Evolutionary conservation across 2,329 filamentous ascomycete genomes (phyloP), one percentile per base, ranked within the genome.

Genomic region (Orbilia quercus): DNA sequence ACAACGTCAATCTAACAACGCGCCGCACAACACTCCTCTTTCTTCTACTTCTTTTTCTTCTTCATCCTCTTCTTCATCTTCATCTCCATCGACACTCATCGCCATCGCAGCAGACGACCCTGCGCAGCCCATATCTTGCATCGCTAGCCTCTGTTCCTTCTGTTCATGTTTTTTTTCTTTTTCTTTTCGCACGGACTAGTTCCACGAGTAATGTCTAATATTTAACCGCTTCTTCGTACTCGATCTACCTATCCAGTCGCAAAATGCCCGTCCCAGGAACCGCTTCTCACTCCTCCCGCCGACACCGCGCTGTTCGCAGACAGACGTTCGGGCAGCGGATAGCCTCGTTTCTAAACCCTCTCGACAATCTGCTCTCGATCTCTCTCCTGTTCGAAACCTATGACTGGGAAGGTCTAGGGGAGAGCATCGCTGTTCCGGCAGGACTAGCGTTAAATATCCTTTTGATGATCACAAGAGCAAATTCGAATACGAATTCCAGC

Each of bases 351-450:
- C 83, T 97, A 70, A 94, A 98, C 79, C 92, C 91, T 1, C 89
- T 91, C 82, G 95, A 99, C 82, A 91, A 94, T 79, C 82, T 95
- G 60, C 87, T 99, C 16, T 96, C 92, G 90, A 81, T 96, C 1
- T 96, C 91, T 0, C 94, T 98, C 80, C 91, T 96, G 82, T 86
- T 99, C 72, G 93, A 97, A 80, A 92, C 92, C 25, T 89, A 90
- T 79, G 91, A 96, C 77, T 96, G 92, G 88, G 91, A 97, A 77
- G 91, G 94, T 18, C 83, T 87, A 73, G 83, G 88, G 74, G 89
- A 91, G 76, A 82, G 88, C 36, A 90, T 91, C 80, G 90, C 91
- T 23, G 86, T 88, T 3, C 88, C 91, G 57, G 83, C 96, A 16
- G 94, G 92, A 3, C 77, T 96, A 25, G 85, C 80, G 0, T 83